Evolutionary conservation across 1,284 basidiomycete genomes (phyloP).

Genomic region (Coriolopsis trogii): DNA sequence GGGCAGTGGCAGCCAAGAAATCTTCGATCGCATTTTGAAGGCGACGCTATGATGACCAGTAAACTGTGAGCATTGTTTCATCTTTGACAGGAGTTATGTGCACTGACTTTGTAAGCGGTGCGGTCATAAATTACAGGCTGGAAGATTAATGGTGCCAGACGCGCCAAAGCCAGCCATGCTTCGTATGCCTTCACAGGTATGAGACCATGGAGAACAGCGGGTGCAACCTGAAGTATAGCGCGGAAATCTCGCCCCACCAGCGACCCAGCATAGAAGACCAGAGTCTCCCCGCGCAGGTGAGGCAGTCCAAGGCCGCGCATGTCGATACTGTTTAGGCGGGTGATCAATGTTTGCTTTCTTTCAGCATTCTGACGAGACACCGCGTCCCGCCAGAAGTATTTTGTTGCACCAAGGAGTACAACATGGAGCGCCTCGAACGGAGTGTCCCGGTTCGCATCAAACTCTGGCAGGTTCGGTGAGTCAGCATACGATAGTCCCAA

Average conservation of each 20-base stretch:
- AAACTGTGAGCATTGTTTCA: too few relatives aligned
- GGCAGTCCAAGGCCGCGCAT: conserved; percentile 24
- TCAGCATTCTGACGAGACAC: conserved; percentile 20
- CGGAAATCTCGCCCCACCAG: conserved; percentile 33
- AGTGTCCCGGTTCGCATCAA: conserved; percentile 35
- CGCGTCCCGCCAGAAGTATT: conserved; percentile 39
- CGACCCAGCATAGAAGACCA: conserved; percentile 32
- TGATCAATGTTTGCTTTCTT: conserved; percentile 18
- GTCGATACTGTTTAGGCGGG: conserved; percentile 24
- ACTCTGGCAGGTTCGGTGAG: conserved; percentile 26
- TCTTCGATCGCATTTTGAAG: conserved; percentile 20
- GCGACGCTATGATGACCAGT: too few relatives aligned
- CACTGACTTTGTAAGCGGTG: conserved; percentile 20
- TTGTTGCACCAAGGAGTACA: conserved; percentile 35
- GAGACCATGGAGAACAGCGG: conserved; percentile 27
- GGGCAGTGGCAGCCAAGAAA: conserved; percentile 22
- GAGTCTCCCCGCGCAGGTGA: conserved; percentile 19
- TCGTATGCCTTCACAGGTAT: conserved; percentile 20
- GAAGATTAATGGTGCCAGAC: conserved; percentile 27
- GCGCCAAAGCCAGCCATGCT: conserved; percentile 26
- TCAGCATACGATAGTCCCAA: too few relatives aligned
- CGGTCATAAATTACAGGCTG: conserved; percentile 29
- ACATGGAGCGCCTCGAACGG: conserved; percentile 38
- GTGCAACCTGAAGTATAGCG: conserved; percentile 28
- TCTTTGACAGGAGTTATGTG: conserved; percentile 8